Percentiles rank a stretch among this genome's conserved stretches.
These are phyloP conservation scores for Euphorbia schlechtendalii DNA, from an alignment of 441 rosid genomes.

Conservation along the genomic window DNA sequence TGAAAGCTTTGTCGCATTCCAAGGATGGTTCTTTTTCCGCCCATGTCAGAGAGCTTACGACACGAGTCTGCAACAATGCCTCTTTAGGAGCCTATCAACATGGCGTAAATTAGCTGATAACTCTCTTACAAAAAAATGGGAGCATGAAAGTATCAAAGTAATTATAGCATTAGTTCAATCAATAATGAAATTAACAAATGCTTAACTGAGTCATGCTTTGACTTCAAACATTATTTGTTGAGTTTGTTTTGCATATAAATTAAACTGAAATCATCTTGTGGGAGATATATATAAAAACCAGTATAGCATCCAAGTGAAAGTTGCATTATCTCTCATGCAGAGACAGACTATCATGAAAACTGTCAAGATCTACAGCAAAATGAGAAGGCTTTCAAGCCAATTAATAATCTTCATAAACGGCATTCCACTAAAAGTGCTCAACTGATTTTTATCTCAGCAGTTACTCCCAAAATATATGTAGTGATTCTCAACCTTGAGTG, in stretches of 20 bases:
- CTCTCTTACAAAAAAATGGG: neutral
- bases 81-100: slow-evolving; percentile 50
- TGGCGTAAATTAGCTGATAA: slow-evolving; percentile 17
- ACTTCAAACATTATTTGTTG: neutral
- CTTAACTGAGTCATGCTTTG: neutral
- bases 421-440: neutral
- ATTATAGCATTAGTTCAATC: neutral
- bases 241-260: neutral
- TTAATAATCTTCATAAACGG: neutral
- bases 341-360: neutral
- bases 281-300: neutral
- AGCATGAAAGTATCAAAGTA: neutral
- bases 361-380: neutral
- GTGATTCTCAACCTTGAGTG: neutral
- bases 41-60: slow-evolving; percentile 53
- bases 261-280: neutral
- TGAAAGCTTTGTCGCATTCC: slow-evolving; percentile 46
- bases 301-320: neutral
- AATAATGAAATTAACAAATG: neutral
- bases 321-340: neutral
- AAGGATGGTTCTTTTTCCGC: slow-evolving; percentile 45
- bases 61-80: slow-evolving; percentile 49
- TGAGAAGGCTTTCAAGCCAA: neutral
- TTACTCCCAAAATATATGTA: neutral
- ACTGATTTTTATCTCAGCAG: neutral